Percentiles rank a stretch among this genome's conserved stretches.
Conservation (phyloP, 179 eudicot species). For the Amaranthus tricolor region DNA sequence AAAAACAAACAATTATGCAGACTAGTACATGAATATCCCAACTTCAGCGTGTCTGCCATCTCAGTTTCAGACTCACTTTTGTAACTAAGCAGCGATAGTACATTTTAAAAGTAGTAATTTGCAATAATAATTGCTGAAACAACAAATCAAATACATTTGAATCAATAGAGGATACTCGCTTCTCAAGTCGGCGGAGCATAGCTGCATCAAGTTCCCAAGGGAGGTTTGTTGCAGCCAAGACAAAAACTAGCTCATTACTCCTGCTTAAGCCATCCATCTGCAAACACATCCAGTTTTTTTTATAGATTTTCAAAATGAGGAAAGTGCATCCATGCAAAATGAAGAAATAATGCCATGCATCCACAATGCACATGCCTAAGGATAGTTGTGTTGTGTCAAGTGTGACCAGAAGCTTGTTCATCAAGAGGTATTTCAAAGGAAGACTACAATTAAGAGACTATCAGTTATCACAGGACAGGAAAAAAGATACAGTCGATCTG, state of each 20-base stretch:
- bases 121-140: background rate
- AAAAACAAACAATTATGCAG: background rate
- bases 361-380: background rate
- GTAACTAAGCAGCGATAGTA: background rate
- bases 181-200: slow-evolving; percentile 98
- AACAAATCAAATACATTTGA: background rate
- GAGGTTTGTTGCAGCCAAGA: slow-evolving; percentile 95
- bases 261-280: slow-evolving; percentile 99
- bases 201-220: slow-evolving; percentile 99
- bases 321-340: background rate
- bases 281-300: slow-evolving; percentile 25
- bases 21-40: background rate
- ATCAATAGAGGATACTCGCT: slow-evolving; percentile 62
- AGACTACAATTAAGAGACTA: background rate
- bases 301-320: background rate
- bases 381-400: background rate
- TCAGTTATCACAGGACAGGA: background rate
- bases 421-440: background rate
- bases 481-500: background rate
- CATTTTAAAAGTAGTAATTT: background rate
- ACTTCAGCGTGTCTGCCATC: too few relatives aligned
- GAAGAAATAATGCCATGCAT: background rate
- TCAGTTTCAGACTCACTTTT: background rate
- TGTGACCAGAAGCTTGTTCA: too few relatives aligned
- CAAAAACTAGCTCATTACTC: slow-evolving; percentile 97